Base-by-base conservation (phyloP, 148 eudicot species). In the Polygonum maritimum region DNA sequence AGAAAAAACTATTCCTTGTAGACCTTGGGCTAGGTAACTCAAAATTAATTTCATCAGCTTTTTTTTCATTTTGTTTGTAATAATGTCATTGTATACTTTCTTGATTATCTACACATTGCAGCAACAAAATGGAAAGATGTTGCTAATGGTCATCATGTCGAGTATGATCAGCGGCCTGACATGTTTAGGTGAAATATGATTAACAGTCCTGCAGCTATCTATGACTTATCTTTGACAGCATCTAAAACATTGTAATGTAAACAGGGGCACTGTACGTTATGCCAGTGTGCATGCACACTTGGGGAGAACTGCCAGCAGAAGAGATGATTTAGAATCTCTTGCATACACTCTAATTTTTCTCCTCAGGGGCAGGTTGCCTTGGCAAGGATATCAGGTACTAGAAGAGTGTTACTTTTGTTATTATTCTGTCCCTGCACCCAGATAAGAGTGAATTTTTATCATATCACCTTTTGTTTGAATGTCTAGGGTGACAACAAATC, bases 251-350 rank as follows among this genome's bases (percentile, higher is more conserved):
- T 38, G 14, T 76, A 2, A 18, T 75, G 6, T 33, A 57, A 40
- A 48, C 81, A 90, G 96, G 81, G 98, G 96, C 78, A 92, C 98
- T 2, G 93, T 92, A 62, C 89, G 98, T 69, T 92, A 92, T 86
- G 98, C 98, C 60, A 92, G 98, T 86, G 98, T 77, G 62, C 98
- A 92, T 88, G 98, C 98, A 60, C 98, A 92, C 82, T 86, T 92
- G 82, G 98, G 98, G 79, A 87, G 98, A 89, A 92, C 96, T 65
- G 91, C 96, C 16, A 90, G 98, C 80, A 83, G 98, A 85, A 90
- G 98, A 81, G 98, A 92, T 82, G 96, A 92, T 82, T 84, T 92
- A 45, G 98, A 92, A 79, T 92, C 98, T 71, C 96, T 92, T 78
- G 96, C 98, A 22, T 92, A 92, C 79, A 91, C 95, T 11, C 93